Base-by-base conservation (phyloP, 192 early-diverging fungal genomes). In the Coemansia sp. region DNA sequence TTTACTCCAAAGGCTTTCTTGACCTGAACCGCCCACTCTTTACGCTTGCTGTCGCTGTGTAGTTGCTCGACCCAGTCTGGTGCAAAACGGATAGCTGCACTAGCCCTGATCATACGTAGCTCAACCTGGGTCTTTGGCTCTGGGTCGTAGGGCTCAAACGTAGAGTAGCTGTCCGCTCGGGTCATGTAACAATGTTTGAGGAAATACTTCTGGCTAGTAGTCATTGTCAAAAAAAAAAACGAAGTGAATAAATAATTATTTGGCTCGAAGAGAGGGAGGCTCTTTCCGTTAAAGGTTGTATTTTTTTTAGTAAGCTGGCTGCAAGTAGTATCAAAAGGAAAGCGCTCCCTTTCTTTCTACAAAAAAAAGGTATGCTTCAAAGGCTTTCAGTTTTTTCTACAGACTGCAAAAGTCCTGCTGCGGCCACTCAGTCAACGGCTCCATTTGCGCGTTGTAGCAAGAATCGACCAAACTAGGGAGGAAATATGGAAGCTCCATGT, bases 71-170 rank as follows among this genome's bases (percentile, higher is more conserved):
- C 30, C 57, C 30, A 59, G 8, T 37, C 35, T 9, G 35, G 14
- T 17, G 57, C 5, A 35, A 17, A 59, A 35, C 57, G 57, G n/a
- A 59, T 32, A 16, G 17, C 30, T 13, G 57, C 57, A 21, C 57
- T 59, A 19, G 57, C 57, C 30, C 35, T 13, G 33, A 59, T 59
- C 32, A 59, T 59, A 17, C 57, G 17, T 6, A 59, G 30, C 35
- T 59, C 57, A 13, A 59, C 57, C 6, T 37, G 57, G 17, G 57
- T 59, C 57, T 37, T 59, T 33, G 52, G 52, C 52, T 55, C 26
- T 2, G 52, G 52, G 28, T 30, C 52, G 11, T 30, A 55, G 23
- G 28, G 21, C 26, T 8, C 52, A 16, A 53, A 53, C 52, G 8
- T 53, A 21, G 19, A 49, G n/a, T 49, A 49, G n/a, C 47, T 21